These are phyloP conservation scores for Erodium moschatum DNA, from an alignment of 441 rosid genomes.

Conservation along the genomic window DNA sequence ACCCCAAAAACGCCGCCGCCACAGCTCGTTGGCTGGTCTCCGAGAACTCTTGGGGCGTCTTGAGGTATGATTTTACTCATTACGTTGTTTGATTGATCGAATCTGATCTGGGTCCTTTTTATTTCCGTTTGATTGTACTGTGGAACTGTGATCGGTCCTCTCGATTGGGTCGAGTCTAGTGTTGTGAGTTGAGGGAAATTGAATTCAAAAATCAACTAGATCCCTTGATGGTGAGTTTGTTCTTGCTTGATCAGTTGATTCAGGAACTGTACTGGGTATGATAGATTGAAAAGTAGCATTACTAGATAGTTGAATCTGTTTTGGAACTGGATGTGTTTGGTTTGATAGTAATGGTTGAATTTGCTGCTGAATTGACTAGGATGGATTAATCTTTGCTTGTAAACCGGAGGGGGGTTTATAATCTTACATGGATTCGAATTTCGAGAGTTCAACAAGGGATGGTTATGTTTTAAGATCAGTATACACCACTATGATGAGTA, in stretches of 20 bases:
- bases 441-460: too few relatives aligned
- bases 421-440: too few relatives aligned
- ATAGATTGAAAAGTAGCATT: neutral
- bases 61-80: constrained; percentile 36
- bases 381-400: too few relatives aligned
- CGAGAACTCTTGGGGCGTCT: constrained; percentile 72
- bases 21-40: constrained; percentile 92
- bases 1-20: constrained; percentile 44
- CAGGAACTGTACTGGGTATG: neutral
- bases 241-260: neutral
- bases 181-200: neutral
- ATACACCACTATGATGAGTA: neutral
- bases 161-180: neutral
- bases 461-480: too few relatives aligned
- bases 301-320: neutral
- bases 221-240: neutral
- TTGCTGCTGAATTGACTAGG: neutral
- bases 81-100: neutral
- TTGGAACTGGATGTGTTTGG: neutral
- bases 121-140: neutral
- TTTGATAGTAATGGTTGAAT: neutral
- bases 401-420: too few relatives aligned
- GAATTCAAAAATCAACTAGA: neutral
- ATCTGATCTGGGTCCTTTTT: constrained; percentile 1
- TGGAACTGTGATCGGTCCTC: neutral